These are phyloP conservation scores for Marchantia polymorpha DNA, from an alignment of 225 moss, liverwort and hornwort genomes.

Conservation along the genomic window DNA sequence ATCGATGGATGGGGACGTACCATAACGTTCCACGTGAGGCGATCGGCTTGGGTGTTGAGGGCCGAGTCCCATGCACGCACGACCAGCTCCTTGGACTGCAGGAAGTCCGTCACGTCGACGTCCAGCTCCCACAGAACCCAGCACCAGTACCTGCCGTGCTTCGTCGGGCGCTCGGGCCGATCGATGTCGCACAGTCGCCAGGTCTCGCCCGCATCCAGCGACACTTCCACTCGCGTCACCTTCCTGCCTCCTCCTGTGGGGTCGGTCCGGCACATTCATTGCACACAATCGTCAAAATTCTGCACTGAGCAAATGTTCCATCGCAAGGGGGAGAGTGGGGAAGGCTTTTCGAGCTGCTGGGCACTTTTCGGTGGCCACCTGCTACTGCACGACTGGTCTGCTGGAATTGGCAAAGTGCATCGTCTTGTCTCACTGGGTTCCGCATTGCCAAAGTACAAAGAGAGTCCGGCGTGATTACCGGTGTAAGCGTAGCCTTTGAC, in stretches of 20 bases:
- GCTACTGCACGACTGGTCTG: too few species aligned
- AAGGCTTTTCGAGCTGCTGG: too few species aligned
- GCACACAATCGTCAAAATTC: background rate
- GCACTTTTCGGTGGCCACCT: too few species aligned
- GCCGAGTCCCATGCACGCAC: constrained; percentile 84
- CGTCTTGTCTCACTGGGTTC: background rate
- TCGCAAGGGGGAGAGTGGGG: too few species aligned
- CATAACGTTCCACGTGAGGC: constrained; percentile 95
- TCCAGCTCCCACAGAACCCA: constrained; percentile 87
- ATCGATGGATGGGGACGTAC: constrained; percentile 28
- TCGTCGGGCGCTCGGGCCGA: constrained; percentile 63
- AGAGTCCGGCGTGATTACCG: constrained; percentile 34
- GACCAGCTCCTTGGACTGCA: constrained; percentile 69
- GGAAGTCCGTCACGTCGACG: constrained; percentile 65
- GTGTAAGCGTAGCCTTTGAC: constrained; percentile 93
- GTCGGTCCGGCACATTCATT: too few species aligned
- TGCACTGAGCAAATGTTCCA: too few species aligned
- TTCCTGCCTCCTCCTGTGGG: constrained; percentile 78
- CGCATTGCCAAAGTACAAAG: background rate
- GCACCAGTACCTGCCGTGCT: constrained; percentile 86
- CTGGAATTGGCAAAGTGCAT: background rate
- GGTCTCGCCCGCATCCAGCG: constrained; percentile 62
- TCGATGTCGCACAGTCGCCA: constrained; percentile 67
- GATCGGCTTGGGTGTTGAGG: constrained; percentile 81
- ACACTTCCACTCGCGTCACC: constrained; percentile 70